Percentiles rank a stretch among this genome's conserved stretches.
phyloP scores from a whole-genome alignment of 78 protist species.

The Trichosphaerium sp. region DNA sequence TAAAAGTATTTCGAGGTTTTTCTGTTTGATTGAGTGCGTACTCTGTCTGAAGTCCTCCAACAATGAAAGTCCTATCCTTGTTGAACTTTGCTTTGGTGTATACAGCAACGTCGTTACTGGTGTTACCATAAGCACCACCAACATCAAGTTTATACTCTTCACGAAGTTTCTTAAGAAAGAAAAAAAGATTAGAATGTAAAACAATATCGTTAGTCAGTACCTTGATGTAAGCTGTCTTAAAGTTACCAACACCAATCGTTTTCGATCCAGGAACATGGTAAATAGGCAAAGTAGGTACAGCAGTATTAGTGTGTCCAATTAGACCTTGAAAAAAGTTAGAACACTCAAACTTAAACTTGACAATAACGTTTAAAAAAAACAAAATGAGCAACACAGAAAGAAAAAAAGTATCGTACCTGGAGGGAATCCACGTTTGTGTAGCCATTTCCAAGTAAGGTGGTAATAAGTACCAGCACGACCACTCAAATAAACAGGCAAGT shows the following conservation, averaged over 20 bases:
- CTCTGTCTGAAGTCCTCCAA: too few relatives aligned
- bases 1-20: too few relatives aligned
- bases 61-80: background rate
- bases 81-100: background rate
- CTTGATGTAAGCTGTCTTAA: background rate
- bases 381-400: too few relatives aligned
- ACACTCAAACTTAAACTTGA: too few relatives aligned
- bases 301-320: background rate
- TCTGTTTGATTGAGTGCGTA: too few relatives aligned
- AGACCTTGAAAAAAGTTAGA: too few relatives aligned
- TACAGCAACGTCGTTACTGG: background rate
- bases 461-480: constrained; percentile 6
- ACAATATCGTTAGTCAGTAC: too few relatives aligned
- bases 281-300: background rate
- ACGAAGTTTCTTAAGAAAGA: too few relatives aligned
- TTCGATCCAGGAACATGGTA: background rate
- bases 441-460: constrained; percentile 2
- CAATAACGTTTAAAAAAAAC: too few relatives aligned
- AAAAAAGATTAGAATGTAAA: too few relatives aligned
- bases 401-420: background rate
- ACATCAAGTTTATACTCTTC: too few relatives aligned
- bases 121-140: constrained; percentile 6
- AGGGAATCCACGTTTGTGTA: background rate
- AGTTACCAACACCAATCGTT: background rate
- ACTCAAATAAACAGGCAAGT: background rate